A percentile compares a stretch with the other conserved stretches of the same genome.
Conservation (phyloP, 331 rosid species). For the Malus hybrid region DNA sequence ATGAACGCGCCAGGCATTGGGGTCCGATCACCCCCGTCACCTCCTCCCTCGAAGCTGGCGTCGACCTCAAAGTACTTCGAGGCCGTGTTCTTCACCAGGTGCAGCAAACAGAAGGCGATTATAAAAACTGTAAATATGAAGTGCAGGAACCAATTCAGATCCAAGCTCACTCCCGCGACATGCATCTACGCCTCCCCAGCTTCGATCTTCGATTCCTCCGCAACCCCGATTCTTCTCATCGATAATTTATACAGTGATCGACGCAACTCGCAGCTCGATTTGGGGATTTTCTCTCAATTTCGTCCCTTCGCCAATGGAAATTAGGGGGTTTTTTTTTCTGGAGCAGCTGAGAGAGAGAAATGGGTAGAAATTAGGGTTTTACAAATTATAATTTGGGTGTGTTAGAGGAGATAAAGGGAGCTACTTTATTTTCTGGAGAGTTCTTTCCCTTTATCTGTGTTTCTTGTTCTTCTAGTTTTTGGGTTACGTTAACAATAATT, state of each 20-base stretch:
- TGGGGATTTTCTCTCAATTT: neutral
- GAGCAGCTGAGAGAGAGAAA: neutral
- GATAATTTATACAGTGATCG: slow-evolving; percentile 12
- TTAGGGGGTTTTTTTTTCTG: neutral
- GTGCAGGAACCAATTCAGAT: slow-evolving; percentile 84
- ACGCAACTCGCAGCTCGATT: neutral
- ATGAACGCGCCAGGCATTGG: slow-evolving; percentile 49
- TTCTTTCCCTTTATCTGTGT: neutral
- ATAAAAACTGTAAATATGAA: slow-evolving; percentile 41
- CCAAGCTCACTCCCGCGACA: slow-evolving; percentile 57
- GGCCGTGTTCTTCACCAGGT: slow-evolving; percentile 68
- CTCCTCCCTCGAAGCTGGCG: slow-evolving; percentile 62
- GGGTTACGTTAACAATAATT: neutral
- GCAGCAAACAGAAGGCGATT: slow-evolving; percentile 40
- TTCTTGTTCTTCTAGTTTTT: neutral
- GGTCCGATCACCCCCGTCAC: slow-evolving; percentile 20
- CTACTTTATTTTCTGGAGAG: neutral
- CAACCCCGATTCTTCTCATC: slow-evolving; percentile 47
- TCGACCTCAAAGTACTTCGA: slow-evolving; percentile 80
- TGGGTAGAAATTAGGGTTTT: slow-evolving; percentile 1
- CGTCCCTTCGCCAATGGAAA: neutral
- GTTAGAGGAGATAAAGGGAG: neutral
- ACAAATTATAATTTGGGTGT: neutral
- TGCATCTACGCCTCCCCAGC: slow-evolving; percentile 62
- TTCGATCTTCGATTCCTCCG: slow-evolving; percentile 27